These are phyloP conservation scores for Rasamsonia emersonii DNA, from an alignment of 2,329 filamentous ascomycete species.

Conservation along the genomic window DNA sequence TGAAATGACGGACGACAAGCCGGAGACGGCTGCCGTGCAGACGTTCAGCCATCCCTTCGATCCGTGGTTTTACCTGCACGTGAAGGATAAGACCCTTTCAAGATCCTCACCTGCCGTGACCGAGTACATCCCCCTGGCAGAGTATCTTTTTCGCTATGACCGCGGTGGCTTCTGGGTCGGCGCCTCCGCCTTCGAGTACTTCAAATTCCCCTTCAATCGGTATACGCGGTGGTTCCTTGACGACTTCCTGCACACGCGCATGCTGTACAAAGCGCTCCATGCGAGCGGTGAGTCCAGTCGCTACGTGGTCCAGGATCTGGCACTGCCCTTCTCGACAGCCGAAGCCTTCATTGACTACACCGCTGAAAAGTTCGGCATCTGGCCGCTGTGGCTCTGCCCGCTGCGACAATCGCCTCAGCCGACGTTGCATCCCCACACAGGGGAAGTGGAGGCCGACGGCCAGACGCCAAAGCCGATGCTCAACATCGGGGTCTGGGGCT, in stretches of 20 bases:
- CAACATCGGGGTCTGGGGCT: conserved; percentile 69
- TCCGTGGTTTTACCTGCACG: conserved; percentile 68
- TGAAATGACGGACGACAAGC: conserved; percentile 43
- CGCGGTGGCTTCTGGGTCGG: conserved; percentile 59
- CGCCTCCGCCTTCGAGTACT: conserved; percentile 52
- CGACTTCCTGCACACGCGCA: conserved; percentile 52
- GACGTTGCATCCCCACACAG: conserved; percentile 9
- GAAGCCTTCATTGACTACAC: conserved; percentile 47
- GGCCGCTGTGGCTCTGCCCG: conserved; percentile 54
- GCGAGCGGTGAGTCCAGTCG: conserved; percentile 46
- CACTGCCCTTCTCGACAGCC: conserved; percentile 45
- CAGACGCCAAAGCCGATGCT: conserved; percentile 24
- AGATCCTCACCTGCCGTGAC: conserved; percentile 23
- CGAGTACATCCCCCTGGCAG: conserved; percentile 41
- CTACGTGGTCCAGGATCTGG: conserved; percentile 57
- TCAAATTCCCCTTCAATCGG: conserved; percentile 51
- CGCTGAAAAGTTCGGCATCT: conserved; percentile 38
- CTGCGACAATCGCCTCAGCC: conserved; percentile 19
- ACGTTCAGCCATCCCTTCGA: conserved; percentile 53
- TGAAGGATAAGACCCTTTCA: conserved; percentile 28
- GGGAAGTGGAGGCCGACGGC: conserved; percentile 2
- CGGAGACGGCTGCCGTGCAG: conserved; percentile 21
- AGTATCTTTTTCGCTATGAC: conserved; percentile 44
- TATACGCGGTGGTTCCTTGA: conserved; percentile 52
- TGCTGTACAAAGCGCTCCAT: conserved; percentile 56